Evolutionary conservation across 2,329 filamentous ascomycete genomes (phyloP).

Genomic region (Grosmannia clavigera): DNA sequence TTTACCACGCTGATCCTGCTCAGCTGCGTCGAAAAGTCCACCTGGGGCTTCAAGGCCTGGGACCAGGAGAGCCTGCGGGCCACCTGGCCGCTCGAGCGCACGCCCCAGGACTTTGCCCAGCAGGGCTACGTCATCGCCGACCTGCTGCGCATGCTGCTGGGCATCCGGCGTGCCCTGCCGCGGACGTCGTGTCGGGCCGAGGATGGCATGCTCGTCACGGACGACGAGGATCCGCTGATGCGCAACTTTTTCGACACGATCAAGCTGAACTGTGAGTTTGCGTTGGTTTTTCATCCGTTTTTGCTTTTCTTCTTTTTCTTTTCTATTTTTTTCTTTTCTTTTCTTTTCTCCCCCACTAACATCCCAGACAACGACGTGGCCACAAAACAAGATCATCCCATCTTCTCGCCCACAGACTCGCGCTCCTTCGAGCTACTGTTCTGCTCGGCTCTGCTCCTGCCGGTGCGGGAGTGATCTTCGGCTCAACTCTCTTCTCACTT

Average conservation of each 20-base stretch:
- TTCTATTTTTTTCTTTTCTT: background rate
- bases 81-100: slow-evolving; percentile 48
- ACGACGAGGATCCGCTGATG: slow-evolving; percentile 31
- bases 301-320: background rate
- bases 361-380: slow-evolving; percentile 26
- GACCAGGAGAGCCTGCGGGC: slow-evolving; percentile 47
- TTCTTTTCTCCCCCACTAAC: background rate
- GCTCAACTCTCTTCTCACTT: background rate
- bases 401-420: slow-evolving; percentile 37
- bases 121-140: slow-evolving; percentile 48
- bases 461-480: slow-evolving; percentile 11
- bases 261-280: slow-evolving; percentile 42
- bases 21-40: slow-evolving; percentile 55
- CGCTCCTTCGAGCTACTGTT: slow-evolving; percentile 33
- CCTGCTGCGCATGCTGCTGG: slow-evolving; percentile 47
- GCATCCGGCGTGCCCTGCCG: slow-evolving; percentile 47
- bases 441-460: slow-evolving; percentile 29
- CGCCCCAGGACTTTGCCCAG: slow-evolving; percentile 42
- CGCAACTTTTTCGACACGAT: slow-evolving; percentile 42
- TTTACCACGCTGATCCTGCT: slow-evolving; percentile 50
- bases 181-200: slow-evolving; percentile 31
- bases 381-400: slow-evolving; percentile 35
- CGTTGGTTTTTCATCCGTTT: background rate
- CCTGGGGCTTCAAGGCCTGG: slow-evolving; percentile 58
- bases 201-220: slow-evolving; percentile 35